phyloP scores from a whole-genome alignment of 371 early-diverging fungal genomes.

The Syncephalastrum monosporum region DNA sequence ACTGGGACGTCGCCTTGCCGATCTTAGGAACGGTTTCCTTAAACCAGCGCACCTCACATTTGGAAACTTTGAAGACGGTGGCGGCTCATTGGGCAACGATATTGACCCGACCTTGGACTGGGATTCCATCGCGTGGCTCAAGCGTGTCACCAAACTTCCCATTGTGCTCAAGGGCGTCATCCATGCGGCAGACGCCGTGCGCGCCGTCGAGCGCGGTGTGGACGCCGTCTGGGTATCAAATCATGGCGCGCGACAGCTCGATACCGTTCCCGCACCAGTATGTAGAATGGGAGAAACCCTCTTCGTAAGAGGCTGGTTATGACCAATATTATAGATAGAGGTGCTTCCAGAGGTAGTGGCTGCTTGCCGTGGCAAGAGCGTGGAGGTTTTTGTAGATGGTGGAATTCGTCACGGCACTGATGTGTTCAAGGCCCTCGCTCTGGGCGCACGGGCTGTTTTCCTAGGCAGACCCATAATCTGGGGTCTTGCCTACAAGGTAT shows the following conservation, averaged over 20 bases:
- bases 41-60: neutral
- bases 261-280: conserved; percentile 47
- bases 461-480: conserved; percentile 65
- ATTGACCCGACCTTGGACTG: conserved; percentile 48
- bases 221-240: conserved; percentile 71
- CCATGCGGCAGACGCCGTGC: conserved; percentile 64
- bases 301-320: neutral
- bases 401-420: conserved; percentile 64
- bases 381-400: conserved; percentile 70
- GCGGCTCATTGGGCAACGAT: conserved; percentile 15
- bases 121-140: conserved; percentile 71
- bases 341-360: conserved; percentile 57
- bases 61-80: conserved; percentile 1
- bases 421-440: conserved; percentile 67
- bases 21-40: conserved; percentile 15
- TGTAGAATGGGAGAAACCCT: neutral
- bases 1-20: conserved; percentile 63
- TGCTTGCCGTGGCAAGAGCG: conserved; percentile 37
- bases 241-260: conserved; percentile 81
- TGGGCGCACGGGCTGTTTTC: conserved; percentile 72
- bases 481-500: conserved; percentile 43
- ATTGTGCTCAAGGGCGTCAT: conserved; percentile 74
- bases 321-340: conserved; percentile 31
- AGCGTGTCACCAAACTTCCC: conserved; percentile 56
- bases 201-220: conserved; percentile 58